Evolutionary conservation across 345 rosid genomes (phyloP), one percentile per base, ranked within the genome.

Genomic region (Gossypium sturtianum): DNA sequence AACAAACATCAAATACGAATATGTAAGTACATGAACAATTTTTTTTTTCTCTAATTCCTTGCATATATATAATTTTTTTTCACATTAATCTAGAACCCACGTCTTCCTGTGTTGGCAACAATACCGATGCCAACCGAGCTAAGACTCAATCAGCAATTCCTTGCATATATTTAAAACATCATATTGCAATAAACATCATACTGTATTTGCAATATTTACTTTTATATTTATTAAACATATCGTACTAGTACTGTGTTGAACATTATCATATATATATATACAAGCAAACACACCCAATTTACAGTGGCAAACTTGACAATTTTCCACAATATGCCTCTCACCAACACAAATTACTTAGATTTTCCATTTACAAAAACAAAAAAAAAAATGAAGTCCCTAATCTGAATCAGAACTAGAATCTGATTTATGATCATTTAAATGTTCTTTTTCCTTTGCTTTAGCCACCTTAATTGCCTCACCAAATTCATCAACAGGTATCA

Each of bases 401-500:
- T 59, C 63, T 11, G 63, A 58, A 12, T 23, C 64, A 59, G 60
- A 56, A 20, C 27, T 20, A 56, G 60, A 59, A 23, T 59, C 63
- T 11, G 63, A 59, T 25, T 59, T 59, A 23, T 59, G 38, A 12
- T 17, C 83, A 41, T 59, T 44, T n/a, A 65, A 51, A 70, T 84
- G 83, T 45, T 15, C 83, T 75, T 80, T 81, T 78, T 88, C 80
- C 23, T 47, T 76, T 0, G 86, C 82, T 54, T 77, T 74, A 4
- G 75, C 83, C 44, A 83, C 82, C 77, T 89, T 80, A 77, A 83
- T 89, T 54, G 89, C 86, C 82, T 84, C 80, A 2, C 83, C 77
- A 3, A 92, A 80, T 66, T 89, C 97, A 71, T 88, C 97, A 12
- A 90, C 56, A 6, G 98, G 97, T 22, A 94, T 84, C 75, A 86